phyloP scores from a whole-genome alignment of 2,329 filamentous ascomycete genomes.

The Tolypocladium guangdongense region DNA sequence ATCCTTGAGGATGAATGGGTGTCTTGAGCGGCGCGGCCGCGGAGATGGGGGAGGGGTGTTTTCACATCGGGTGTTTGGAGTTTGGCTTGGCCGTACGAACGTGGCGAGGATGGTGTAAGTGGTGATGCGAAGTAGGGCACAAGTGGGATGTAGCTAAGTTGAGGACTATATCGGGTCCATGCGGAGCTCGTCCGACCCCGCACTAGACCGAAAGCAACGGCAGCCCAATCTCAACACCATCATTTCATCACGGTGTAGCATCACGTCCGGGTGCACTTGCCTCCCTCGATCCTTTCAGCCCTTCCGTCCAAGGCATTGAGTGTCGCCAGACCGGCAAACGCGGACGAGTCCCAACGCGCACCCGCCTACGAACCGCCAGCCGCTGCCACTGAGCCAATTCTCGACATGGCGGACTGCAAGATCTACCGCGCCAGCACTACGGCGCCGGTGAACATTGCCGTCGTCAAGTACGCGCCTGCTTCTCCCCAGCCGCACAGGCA shows the following conservation, averaged over 20 bases:
- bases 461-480: conserved; percentile 65
- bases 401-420: conserved; percentile 35
- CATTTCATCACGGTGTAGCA: background rate
- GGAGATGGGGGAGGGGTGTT: too few relatives aligned
- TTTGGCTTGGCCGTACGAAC: too few relatives aligned
- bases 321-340: background rate
- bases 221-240: background rate
- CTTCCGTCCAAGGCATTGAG: background rate
- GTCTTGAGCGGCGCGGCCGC: too few relatives aligned
- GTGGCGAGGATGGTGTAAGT: too few relatives aligned
- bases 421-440: conserved; percentile 92
- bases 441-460: conserved; percentile 94
- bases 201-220: background rate
- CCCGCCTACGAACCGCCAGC: background rate
- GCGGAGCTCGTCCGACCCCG: background rate
- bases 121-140: too few relatives aligned
- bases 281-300: background rate
- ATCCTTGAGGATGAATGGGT: background rate
- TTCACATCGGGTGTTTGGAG: too few relatives aligned
- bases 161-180: background rate
- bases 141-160: too few relatives aligned
- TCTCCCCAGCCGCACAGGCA: background rate
- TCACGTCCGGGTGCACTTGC: background rate
- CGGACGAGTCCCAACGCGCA: background rate
- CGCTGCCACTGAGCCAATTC: background rate